Base-by-base conservation (phyloP, 192 early-diverging fungal species). In the Linnemannia elongata region DNA sequence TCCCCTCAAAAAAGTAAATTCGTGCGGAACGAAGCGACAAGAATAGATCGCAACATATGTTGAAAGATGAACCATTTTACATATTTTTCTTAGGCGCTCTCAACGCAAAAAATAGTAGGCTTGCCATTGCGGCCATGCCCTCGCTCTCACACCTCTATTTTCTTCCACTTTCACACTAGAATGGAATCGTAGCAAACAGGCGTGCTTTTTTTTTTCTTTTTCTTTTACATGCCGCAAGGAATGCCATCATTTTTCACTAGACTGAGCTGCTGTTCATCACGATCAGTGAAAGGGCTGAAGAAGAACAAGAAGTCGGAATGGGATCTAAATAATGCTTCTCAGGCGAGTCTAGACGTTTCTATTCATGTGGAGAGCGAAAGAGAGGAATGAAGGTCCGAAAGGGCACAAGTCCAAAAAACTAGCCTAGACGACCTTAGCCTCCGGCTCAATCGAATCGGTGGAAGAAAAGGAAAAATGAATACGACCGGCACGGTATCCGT, bases 11-110 rank as follows among this genome's bases (percentile, higher is more conserved):
- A 52, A 52, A 52, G 49, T 52, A 18, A 6, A 52, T 52, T 18
- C 6, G 18, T 20, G 18, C 49, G 22, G 17, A 52, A 52, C 49
- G 4, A 52, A 18, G 18, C 22, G 49, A 52, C 49, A 52, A 52
- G 49, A 52, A 52, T 52, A 52, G 49, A 52, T 52, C 20, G 20
- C 49, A 52, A 18, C 49, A 52, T 22, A 22, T 52, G 12, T 52
- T 52, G 49, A 52, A 52, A 52, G 18, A 22, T 52, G 49, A 18
- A 20, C 49, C 17, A 52, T 52, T 52, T 66, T 66, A 15, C n/a
- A 33, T 66, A 30, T n/a, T n/a, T n/a, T 3, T 66, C 60, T 66
- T 66, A 66, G 60, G 60, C 30, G 60, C 60, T 66, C 60, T 66
- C 60, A 66, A 33, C 60, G 2, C 6, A 60, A 24, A 60, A 52